phyloP scores from a whole-genome alignment of 1,284 basidiomycete species.

The Trametes hirsuta region DNA sequence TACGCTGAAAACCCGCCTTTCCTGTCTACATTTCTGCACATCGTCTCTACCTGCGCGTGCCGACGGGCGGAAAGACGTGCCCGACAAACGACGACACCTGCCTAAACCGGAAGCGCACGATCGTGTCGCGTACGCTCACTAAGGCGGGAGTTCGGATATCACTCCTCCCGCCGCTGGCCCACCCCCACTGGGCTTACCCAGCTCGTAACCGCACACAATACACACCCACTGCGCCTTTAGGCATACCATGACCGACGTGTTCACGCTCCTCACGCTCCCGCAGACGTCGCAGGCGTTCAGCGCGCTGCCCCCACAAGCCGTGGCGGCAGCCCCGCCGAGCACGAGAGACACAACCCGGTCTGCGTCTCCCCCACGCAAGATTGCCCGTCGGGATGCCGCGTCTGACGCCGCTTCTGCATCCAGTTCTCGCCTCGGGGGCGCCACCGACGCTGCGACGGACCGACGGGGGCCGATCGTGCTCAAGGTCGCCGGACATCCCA shows the following conservation, averaged over 20 bases:
- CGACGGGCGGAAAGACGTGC: too few species aligned
- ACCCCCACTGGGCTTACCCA: background rate
- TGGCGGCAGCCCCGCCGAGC: conserved; percentile 1
- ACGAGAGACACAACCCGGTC: conserved; percentile 44
- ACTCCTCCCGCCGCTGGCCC: background rate
- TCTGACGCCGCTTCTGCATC: conserved; percentile 61
- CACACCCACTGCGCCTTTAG: background rate
- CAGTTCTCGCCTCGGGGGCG: conserved; percentile 44
- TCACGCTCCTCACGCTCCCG: conserved; percentile 53
- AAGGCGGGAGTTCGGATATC: conserved; percentile 1
- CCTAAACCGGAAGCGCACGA: conserved; percentile 14
- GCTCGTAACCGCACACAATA: background rate
- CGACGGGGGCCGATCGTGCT: conserved; percentile 45
- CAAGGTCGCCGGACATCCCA: conserved; percentile 44
- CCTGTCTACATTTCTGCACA: too few species aligned
- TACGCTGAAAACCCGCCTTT: too few species aligned
- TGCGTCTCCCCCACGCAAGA: conserved; percentile 66
- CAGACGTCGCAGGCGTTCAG: conserved; percentile 56
- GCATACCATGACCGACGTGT: conserved; percentile 29
- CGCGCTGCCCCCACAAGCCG: conserved; percentile 41
- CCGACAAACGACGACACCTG: conserved; percentile 3
- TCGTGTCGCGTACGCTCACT: conserved; percentile 1
- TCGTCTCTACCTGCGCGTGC: too few species aligned
- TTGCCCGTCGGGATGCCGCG: conserved; percentile 61
- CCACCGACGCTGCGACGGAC: conserved; percentile 26